Percentiles rank a stretch among this genome's conserved stretches.
phyloP scores from a whole-genome alignment of 225 moss, liverwort and hornwort genomes.

The Lunularia cruciata region DNA sequence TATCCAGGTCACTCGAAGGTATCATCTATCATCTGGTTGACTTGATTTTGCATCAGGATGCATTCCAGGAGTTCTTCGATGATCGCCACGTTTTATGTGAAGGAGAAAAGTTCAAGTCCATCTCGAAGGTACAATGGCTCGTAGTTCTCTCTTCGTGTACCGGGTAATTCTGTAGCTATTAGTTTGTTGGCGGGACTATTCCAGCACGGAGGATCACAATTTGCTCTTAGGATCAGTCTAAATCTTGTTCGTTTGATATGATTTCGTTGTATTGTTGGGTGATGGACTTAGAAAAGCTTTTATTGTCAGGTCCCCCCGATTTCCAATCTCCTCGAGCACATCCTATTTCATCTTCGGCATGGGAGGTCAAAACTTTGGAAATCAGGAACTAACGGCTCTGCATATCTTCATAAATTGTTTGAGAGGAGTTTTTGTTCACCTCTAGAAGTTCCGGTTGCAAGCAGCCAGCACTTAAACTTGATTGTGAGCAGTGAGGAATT shows the following conservation, averaged over 20 bases:
- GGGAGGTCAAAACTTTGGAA: conserved; percentile 39
- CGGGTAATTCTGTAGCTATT: no score
- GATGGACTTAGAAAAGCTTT: background rate
- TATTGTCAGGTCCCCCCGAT: conserved; percentile 68
- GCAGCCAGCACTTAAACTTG: conserved; percentile 39
- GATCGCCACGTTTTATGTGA: conserved; percentile 56
- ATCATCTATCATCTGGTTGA: background rate
- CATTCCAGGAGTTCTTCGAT: conserved; percentile 67
- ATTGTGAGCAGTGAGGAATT: conserved; percentile 59
- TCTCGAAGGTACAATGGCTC: background rate
- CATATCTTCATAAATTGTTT: conserved; percentile 17
- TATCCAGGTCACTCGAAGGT: no score
- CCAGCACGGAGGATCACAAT: no score
- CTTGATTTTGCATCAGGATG: conserved; percentile 46
- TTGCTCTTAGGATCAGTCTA: no score
- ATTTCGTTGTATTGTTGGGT: no score
- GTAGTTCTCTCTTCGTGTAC: background rate
- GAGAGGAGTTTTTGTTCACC: background rate
- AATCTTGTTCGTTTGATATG: no score
- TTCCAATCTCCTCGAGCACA: conserved; percentile 58
- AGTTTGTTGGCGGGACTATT: no score
- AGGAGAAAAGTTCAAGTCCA: conserved; percentile 22
- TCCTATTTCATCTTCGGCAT: conserved; percentile 54
- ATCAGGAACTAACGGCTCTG: background rate
- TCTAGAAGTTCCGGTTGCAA: background rate